A percentile compares a stretch with the other conserved stretches of the same genome.
Conservation (phyloP, 2,329 filamentous ascomycete species). For the Spiromastix sp. region DNA sequence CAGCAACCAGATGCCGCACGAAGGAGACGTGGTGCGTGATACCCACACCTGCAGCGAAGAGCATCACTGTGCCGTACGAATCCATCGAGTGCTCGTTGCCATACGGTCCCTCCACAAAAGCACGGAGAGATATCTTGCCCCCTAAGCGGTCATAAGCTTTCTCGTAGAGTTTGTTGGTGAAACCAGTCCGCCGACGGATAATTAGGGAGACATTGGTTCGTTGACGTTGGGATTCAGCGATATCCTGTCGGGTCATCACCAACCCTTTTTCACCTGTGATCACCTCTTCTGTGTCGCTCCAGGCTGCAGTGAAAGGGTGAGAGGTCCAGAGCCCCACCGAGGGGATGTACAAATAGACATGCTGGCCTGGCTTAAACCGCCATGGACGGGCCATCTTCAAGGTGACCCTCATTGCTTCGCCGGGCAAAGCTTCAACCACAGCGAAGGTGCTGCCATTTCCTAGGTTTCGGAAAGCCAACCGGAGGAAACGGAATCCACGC, state of each 20-base stretch:
- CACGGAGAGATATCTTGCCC: slow-evolving; percentile 52
- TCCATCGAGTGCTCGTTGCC: slow-evolving; percentile 72
- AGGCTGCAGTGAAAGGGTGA: slow-evolving; percentile 71
- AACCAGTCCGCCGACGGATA: slow-evolving; percentile 76
- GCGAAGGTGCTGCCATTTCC: slow-evolving; percentile 51
- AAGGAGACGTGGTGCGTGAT: slow-evolving; percentile 94
- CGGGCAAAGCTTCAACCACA: slow-evolving; percentile 56
- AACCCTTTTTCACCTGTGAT: slow-evolving; percentile 29
- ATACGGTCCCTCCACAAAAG: slow-evolving; percentile 84
- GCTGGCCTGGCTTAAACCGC: slow-evolving; percentile 58
- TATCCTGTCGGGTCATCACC: slow-evolving; percentile 40
- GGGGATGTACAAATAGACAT: slow-evolving; percentile 64
- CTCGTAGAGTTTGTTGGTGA: slow-evolving; percentile 73
- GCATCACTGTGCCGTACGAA: slow-evolving; percentile 83
- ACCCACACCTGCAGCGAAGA: slow-evolving; percentile 86
- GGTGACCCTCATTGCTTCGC: slow-evolving; percentile 60
- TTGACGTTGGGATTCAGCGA: slow-evolving; percentile 36
- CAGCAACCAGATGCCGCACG: slow-evolving; percentile 63
- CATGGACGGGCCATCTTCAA: slow-evolving; percentile 58
- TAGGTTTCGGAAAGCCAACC: slow-evolving; percentile 56
- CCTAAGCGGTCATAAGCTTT: slow-evolving; percentile 48
- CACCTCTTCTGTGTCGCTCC: slow-evolving; percentile 52
- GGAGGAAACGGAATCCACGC: slow-evolving; percentile 51
- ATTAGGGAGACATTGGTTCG: slow-evolving; percentile 62
- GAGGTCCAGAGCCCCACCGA: slow-evolving; percentile 58